phyloP scores from a whole-genome alignment of 768 basidiomycete species.

The Termitomyces sp. region DNA sequence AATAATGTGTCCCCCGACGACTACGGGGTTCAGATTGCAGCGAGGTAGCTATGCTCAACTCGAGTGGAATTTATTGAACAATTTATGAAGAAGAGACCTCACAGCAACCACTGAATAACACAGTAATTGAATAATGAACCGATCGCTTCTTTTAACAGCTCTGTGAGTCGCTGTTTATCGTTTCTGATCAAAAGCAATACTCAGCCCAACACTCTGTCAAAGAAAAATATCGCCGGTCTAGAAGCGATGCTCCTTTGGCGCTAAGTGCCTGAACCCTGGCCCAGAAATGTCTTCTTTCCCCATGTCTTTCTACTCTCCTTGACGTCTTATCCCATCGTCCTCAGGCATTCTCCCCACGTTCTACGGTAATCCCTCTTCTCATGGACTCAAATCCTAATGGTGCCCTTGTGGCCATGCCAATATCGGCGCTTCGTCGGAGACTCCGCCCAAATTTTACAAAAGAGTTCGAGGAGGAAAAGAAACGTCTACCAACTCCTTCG shows the following conservation, averaged over 20 bases:
- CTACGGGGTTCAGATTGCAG: too few relatives aligned
- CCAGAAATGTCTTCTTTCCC: not conserved
- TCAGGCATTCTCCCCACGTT: not conserved
- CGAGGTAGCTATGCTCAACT: too few relatives aligned
- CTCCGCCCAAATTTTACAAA: slow-evolving; percentile 14
- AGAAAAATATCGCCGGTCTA: not conserved
- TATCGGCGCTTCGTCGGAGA: slow-evolving; percentile 2
- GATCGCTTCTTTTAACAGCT: not conserved
- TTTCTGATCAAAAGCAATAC: too few relatives aligned
- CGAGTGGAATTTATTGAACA: not conserved
- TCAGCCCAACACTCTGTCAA: too few relatives aligned
- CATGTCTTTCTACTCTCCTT: not conserved
- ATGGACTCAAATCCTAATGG: not conserved
- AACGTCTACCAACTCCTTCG: slow-evolving; percentile 30
- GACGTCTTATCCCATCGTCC: not conserved
- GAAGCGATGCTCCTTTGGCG: not conserved
- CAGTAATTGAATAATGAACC: too few relatives aligned
- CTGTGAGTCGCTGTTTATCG: too few relatives aligned
- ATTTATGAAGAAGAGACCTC: not conserved
- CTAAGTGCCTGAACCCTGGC: not conserved
- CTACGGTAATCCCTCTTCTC: not conserved
- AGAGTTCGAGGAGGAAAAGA: slow-evolving; percentile 9
- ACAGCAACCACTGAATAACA: not conserved
- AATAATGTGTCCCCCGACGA: too few relatives aligned
- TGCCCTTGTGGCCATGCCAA: not conserved